phyloP scores from a whole-genome alignment of 2,329 filamentous ascomycete genomes.

The Fusarium hostae region DNA sequence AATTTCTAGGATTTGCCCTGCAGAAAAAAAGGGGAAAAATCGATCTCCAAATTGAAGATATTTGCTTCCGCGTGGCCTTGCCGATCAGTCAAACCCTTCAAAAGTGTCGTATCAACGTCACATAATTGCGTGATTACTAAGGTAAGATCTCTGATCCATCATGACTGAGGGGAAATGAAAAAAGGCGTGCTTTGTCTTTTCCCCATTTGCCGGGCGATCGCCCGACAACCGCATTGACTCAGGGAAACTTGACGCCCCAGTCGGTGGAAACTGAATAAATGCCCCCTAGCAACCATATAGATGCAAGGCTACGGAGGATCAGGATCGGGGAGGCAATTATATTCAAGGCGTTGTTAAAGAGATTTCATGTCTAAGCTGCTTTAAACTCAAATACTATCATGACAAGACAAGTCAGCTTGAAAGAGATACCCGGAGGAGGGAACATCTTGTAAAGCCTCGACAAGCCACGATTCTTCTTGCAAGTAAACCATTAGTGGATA shows the following conservation, averaged over 20 bases:
- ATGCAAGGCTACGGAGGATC: slow-evolving; percentile 27
- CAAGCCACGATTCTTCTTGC: neutral
- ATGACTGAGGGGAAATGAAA: slow-evolving; percentile 34
- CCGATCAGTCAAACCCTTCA: neutral
- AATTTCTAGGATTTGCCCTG: neutral
- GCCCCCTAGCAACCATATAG: slow-evolving; percentile 15
- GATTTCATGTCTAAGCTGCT: neutral
- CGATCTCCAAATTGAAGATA: neutral
- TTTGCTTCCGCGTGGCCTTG: neutral
- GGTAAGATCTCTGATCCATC: slow-evolving; percentile 24
- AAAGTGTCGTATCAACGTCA: slow-evolving; percentile 17
- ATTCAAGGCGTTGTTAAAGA: neutral
- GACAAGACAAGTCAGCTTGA: neutral
- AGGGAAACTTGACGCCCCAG: slow-evolving; percentile 19
- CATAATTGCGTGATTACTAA: slow-evolving; percentile 39
- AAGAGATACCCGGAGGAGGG: neutral
- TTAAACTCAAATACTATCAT: neutral
- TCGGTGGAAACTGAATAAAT: slow-evolving; percentile 18
- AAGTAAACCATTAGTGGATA: slow-evolving; percentile 4
- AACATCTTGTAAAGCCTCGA: neutral
- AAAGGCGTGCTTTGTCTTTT: slow-evolving; percentile 5
- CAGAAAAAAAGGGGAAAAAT: neutral
- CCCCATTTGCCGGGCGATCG: slow-evolving; percentile 42
- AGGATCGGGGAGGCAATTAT: neutral
- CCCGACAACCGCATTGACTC: slow-evolving; percentile 43